Evolutionary conservation across 2,329 filamentous ascomycete species (phyloP), one percentile per base, ranked within the genome.

Genomic region (Cercospora zeae-maydis): DNA sequence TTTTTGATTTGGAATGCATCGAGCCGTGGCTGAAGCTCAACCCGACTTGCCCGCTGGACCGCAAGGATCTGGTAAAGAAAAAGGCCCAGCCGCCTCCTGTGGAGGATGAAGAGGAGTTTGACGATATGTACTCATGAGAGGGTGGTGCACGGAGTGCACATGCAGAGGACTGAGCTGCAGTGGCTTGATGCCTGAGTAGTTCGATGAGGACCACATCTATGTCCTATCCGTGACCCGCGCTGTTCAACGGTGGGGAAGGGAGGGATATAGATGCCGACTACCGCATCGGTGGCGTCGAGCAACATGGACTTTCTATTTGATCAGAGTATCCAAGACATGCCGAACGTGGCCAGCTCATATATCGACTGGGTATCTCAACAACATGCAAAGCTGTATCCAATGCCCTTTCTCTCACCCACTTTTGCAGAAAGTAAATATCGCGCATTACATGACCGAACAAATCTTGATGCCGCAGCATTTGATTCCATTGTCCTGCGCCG

Each of bases 1-100:
- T 84, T 19, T 88, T 88, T 74, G 86, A 88, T 75, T 73, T 88
- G 27, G 86, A 88, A 69, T 88, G 86, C 73, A 84, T 88, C 64
- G 76, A 81, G 62, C 86, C 86, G 0, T 88, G 86, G 86, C 74
- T 88, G 66, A 82, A 86, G 67, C 77, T 88, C 60, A 84, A 86
- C 66, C 83, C 84, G 8, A 88, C 85, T 19, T 88, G 86, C 75
- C 86, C 86, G 16, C 77, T 88, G 53, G 85, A 88, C 71, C 79
- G 86, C 56, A 80, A 82, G 71, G 82, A 84, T 72, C 78, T 88
- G 63, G 76, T 83, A 16, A 85, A 86, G 76, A 74, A 83, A 78
- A 72, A 82, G 65, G 58, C 63, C 27, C 66, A 67, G 16, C 68
- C 69, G n/a, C 69, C 71, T 19, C 69, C 68, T 30, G 65, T 65